phyloP scores from a whole-genome alignment of 495 filamentous ascomycete genomes.

The Glarea lozoyensis region DNA sequence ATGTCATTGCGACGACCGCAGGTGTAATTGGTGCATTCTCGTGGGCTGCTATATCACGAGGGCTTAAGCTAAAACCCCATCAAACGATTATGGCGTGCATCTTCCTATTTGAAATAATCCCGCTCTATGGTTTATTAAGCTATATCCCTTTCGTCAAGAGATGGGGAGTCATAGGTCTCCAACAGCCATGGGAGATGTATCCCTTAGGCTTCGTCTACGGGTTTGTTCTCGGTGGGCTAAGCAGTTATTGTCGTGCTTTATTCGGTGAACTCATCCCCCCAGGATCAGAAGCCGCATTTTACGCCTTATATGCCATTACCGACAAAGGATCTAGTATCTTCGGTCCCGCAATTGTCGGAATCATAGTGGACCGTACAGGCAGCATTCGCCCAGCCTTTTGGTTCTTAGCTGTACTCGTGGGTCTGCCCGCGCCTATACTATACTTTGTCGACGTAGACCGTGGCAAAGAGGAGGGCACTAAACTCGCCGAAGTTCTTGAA shows the following conservation, averaged over 20 bases:
- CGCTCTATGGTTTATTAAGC: constrained; percentile 81
- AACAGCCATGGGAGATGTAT: constrained; percentile 96
- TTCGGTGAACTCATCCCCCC: constrained; percentile 90
- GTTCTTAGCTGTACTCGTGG: constrained; percentile 79
- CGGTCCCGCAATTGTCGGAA: constrained; percentile 87
- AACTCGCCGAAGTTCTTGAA: constrained; percentile 59
- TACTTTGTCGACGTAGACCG: constrained; percentile 82
- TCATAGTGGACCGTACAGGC: constrained; percentile 81
- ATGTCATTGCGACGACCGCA: constrained; percentile 74
- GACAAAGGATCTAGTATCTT: constrained; percentile 95
- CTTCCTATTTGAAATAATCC: constrained; percentile 81
- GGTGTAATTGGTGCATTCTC: constrained; percentile 84
- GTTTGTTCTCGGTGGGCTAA: constrained; percentile 86
- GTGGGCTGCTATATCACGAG: constrained; percentile 69
- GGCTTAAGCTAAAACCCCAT: constrained; percentile 56
- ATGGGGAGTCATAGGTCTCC: constrained; percentile 72
- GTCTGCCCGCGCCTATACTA: constrained; percentile 75
- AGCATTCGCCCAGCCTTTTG: constrained; percentile 90
- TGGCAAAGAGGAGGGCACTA: constrained; percentile 68
- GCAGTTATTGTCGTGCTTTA: constrained; percentile 84
- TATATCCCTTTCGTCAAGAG: constrained; percentile 74
- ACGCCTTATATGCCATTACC: constrained; percentile 92
- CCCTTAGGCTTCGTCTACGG: constrained; percentile 85
- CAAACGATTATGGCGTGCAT: constrained; percentile 92
- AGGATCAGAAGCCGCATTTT: constrained; percentile 92